A percentile compares a stretch with the other conserved stretches of the same genome.
phyloP scores from a whole-genome alignment of 805 yeast species.

The Pichia membranifaciens region DNA sequence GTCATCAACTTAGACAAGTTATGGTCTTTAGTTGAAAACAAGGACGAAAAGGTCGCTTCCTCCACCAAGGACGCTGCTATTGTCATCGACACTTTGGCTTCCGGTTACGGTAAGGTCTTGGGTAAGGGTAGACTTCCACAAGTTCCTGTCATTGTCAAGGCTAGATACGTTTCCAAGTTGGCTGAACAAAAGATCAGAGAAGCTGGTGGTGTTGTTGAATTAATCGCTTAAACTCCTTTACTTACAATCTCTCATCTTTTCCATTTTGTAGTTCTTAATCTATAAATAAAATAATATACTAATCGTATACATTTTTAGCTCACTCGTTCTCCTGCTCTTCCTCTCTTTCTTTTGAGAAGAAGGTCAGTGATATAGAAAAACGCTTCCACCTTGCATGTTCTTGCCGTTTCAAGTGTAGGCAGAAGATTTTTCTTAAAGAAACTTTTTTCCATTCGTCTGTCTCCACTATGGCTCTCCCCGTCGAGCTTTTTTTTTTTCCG shows the following conservation, averaged over 20 bases:
- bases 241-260: too few relatives aligned
- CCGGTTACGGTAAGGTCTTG: constrained; percentile 99
- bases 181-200: constrained; percentile 99
- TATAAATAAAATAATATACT: constrained; percentile 3
- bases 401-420: too few relatives aligned
- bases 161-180: constrained; percentile 97
- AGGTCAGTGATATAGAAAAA: too few relatives aligned
- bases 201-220: constrained; percentile 99
- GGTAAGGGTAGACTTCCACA: constrained; percentile 98
- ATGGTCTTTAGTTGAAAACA: constrained; percentile 95
- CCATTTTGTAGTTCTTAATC: constrained; percentile 2
- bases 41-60: constrained; percentile 85
- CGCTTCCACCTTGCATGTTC: too few relatives aligned
- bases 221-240: constrained; percentile 71
- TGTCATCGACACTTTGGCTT: constrained; percentile 98
- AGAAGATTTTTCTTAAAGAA: too few relatives aligned
- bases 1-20: constrained; percentile 96
- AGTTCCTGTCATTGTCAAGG: constrained; percentile 98
- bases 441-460: too few relatives aligned
- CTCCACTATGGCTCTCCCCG: too few relatives aligned
- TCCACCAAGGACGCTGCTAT: constrained; percentile 90
- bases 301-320: neutral
- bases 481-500: too few relatives aligned
- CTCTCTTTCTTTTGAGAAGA: too few relatives aligned
- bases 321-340: neutral